Conservation (phyloP, 192 early-diverging fungal species). For the Funneliformis mosseae region DNA sequence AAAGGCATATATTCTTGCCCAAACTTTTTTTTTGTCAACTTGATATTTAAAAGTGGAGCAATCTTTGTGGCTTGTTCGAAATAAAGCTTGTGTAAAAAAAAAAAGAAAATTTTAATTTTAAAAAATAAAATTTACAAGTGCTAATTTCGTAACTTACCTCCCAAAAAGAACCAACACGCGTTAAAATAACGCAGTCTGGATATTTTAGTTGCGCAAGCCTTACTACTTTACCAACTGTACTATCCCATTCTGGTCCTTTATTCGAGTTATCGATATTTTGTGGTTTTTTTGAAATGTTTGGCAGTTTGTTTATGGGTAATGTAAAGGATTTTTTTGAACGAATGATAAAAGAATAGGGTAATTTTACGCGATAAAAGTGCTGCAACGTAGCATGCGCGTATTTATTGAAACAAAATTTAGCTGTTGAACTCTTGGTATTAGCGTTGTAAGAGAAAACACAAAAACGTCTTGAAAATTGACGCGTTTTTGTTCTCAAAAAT, state of each 20-base stretch:
- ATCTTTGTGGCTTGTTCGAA: slow-evolving; percentile 70
- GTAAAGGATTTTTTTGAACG: slow-evolving; percentile 3
- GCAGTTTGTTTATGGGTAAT: neutral
- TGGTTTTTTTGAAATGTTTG: neutral
- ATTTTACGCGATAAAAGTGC: neutral
- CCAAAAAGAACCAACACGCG: slow-evolving; percentile 81
- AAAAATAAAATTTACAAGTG: neutral
- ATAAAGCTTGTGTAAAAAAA: slow-evolving; percentile 52
- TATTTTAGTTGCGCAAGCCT: slow-evolving; percentile 59
- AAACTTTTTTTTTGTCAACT: slow-evolving; percentile 70
- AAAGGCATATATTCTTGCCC: slow-evolving; percentile 55
- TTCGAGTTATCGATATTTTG: neutral
- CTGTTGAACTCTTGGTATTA: neutral
- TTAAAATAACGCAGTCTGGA: slow-evolving; percentile 68
- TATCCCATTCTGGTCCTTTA: slow-evolving; percentile 24
- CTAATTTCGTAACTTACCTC: slow-evolving; percentile 50
- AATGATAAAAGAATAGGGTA: neutral
- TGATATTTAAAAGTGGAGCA: slow-evolving; percentile 67
- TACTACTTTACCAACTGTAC: slow-evolving; percentile 38
- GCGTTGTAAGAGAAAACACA: neutral
- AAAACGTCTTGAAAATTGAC: neutral
- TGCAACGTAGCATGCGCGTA: neutral
- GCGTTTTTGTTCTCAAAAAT: neutral
- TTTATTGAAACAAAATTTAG: neutral
- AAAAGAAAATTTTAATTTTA: neutral